Conservation (phyloP, 768 basidiomycete genomes). For the Terana coerulea region DNA sequence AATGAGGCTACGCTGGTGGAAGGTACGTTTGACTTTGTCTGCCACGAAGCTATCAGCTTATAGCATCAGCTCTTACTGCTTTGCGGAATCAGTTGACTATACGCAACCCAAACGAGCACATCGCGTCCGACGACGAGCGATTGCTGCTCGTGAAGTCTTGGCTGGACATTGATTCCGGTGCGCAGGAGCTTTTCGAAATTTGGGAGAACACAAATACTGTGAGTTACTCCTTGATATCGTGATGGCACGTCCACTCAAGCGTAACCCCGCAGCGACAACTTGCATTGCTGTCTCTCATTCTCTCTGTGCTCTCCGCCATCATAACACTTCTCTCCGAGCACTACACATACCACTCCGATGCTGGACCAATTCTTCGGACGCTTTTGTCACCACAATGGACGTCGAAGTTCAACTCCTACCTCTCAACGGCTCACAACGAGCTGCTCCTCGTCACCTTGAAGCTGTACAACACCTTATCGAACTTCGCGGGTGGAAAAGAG, state of each 20-base stretch:
- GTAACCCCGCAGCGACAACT: constrained; percentile 44
- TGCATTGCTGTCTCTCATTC: constrained; percentile 38
- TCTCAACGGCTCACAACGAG: constrained; percentile 61
- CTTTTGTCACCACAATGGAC: constrained; percentile 54
- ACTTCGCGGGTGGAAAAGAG: constrained; percentile 64
- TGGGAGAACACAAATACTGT: constrained; percentile 59
- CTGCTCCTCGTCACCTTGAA: constrained; percentile 63
- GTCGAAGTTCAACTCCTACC: constrained; percentile 56
- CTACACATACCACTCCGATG: constrained; percentile 61
- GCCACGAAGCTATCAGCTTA: neutral
- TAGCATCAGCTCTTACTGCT: constrained; percentile 39
- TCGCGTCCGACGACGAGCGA: constrained; percentile 56
- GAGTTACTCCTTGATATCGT: constrained; percentile 18
- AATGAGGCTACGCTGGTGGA: constrained; percentile 14
- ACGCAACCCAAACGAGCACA: constrained; percentile 40
- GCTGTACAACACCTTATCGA: constrained; percentile 56
- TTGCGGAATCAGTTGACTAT: constrained; percentile 64
- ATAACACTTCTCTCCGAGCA: constrained; percentile 63
- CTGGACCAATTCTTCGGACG: constrained; percentile 57
- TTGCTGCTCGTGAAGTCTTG: constrained; percentile 57
- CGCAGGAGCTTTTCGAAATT: constrained; percentile 55
- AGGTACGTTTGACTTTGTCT: constrained; percentile 4
- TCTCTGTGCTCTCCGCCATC: constrained; percentile 56
- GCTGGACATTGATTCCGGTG: constrained; percentile 54
- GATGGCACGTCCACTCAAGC: too few species aligned